Conservation (phyloP, 1,284 basidiomycete genomes). For the Papiliotrema flavescens region DNA sequence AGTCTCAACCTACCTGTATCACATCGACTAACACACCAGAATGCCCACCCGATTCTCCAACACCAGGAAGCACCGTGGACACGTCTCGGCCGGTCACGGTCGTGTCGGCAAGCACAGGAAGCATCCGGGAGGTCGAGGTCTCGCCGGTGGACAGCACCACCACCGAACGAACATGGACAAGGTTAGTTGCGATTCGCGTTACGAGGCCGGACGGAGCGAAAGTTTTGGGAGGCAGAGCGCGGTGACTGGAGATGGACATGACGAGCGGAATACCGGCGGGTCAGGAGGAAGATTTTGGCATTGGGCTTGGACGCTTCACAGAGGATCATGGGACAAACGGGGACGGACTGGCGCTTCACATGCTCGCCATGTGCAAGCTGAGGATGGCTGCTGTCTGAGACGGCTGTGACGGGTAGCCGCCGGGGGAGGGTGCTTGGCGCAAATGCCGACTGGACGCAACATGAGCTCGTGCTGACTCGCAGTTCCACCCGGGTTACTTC, state of each 20-base stretch:
- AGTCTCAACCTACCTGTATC: background rate
- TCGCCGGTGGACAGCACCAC: slow-evolving; percentile 99
- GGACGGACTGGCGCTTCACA: too few relatives aligned
- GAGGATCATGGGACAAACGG: too few relatives aligned
- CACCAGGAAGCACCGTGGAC: slow-evolving; percentile 97
- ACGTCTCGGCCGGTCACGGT: slow-evolving; percentile 98
- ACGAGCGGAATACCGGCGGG: background rate
- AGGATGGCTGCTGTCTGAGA: too few relatives aligned
- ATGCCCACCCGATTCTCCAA: slow-evolving; percentile 95
- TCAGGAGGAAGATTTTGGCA: too few relatives aligned
- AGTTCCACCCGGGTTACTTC: slow-evolving; percentile 82
- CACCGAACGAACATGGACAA: slow-evolving; percentile 68
- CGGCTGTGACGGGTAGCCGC: too few relatives aligned
- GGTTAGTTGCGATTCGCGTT: slow-evolving; percentile 18
- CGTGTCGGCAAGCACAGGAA: slow-evolving; percentile 99
- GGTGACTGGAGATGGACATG: background rate
- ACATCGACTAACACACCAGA: slow-evolving; percentile 7
- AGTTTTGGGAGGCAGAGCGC: background rate
- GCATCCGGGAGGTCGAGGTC: slow-evolving; percentile 99
- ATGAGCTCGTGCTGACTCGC: slow-evolving; percentile 4
- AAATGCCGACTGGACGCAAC: too few relatives aligned
- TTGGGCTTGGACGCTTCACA: too few relatives aligned
- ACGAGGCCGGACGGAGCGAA: too few relatives aligned
- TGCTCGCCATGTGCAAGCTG: too few relatives aligned
- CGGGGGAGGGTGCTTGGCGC: too few relatives aligned